Conservation (phyloP, 176 grass and related monocot species). For the Typha latifolia region DNA sequence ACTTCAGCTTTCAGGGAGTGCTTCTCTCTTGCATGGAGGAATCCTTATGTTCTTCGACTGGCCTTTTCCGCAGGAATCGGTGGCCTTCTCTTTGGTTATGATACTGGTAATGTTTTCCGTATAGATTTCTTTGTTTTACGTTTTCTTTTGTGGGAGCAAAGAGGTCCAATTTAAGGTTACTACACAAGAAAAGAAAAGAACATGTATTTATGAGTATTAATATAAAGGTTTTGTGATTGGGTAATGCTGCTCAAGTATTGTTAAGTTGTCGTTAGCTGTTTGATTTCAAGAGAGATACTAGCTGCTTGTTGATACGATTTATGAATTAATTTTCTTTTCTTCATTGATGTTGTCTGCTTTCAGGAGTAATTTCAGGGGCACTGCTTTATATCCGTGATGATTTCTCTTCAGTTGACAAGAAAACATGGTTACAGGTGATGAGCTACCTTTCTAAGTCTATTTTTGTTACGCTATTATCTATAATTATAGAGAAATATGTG, state of each 20-base stretch:
- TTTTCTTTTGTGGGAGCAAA: background rate
- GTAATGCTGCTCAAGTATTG: background rate
- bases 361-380: conserved; percentile 81
- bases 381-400: conserved; percentile 87
- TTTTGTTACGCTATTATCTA: background rate
- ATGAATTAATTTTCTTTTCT: background rate
- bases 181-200: too few species aligned
- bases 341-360: background rate
- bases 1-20: conserved; percentile 65
- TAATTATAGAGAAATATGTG: background rate
- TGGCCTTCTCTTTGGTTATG: conserved; percentile 84
- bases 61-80: conserved; percentile 86
- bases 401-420: conserved; percentile 61
- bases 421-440: conserved; percentile 66
- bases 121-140: background rate
- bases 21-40: conserved; percentile 61
- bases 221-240: background rate
- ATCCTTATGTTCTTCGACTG: conserved; percentile 71
- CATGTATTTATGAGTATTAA: background rate
- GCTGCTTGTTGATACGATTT: background rate
- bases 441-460: background rate
- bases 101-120: conserved; percentile 42
- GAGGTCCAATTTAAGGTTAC: too few species aligned
- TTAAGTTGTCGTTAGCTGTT: background rate
- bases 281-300: background rate